Evolutionary conservation across 2,329 filamentous ascomycete genomes (phyloP), one percentile per base, ranked within the genome.

Genomic region (Colletotrichum sp.): DNA sequence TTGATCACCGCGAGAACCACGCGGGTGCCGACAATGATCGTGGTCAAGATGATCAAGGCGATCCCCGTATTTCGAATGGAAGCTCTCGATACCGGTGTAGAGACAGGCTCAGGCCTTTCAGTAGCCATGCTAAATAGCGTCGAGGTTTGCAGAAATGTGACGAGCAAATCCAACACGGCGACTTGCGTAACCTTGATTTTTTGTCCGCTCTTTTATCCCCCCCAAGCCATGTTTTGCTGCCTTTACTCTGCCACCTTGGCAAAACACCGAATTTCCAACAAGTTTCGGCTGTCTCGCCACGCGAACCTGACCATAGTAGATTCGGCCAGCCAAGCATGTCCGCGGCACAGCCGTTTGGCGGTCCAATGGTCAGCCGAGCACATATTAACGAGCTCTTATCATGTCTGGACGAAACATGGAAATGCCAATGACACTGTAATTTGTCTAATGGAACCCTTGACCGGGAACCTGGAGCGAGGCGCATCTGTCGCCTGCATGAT

Each of bases 1-100:
- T 76, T 72, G 66, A 76, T 21, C 28, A 74, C 18, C 16, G 64
- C 70, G 55, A 74, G 26, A 43, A 61, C 75, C 16, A 74, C 60
- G 16, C 73, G 63, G 28, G 59, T 32, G 43, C 28, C 57, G 59
- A 75, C 76, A 43, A 75, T 52, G 18, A 64, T 26, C 13, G 70
- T 66, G 13, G 76, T 74, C 59, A 76, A 26, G 63, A 72, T 55
- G 43, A 39, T 28, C 43, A 74, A 66, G 59, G 26, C 43, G 59
- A 76, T 78, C 9, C 74, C 76, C 16, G 76, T 78, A 30, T 52
- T 52, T 21, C 43, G 18, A 21, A 52, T 52, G 3, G 43, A 52
- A 13, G 43, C 43, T 3, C 43, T 52, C 43, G 43, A 52, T 16
- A 52, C 18, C 18, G 43, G 43, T 18, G 43, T 52, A 16, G 43